A percentile compares a stretch with the other conserved stretches of the same genome.
phyloP scores from a whole-genome alignment of 345 rosid genomes.

The Jatropha curcas region DNA sequence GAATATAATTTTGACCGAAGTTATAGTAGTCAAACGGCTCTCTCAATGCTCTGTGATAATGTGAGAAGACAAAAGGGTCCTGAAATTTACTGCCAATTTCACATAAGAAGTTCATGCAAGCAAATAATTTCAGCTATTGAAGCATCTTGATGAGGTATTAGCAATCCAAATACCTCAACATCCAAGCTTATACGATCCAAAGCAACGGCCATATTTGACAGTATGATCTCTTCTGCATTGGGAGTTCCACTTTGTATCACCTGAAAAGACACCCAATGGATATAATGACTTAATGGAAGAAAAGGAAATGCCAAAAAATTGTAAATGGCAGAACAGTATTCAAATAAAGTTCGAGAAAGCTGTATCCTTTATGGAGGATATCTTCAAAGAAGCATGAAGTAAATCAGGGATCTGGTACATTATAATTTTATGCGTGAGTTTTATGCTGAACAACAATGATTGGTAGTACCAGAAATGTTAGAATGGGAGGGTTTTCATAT shows the following conservation, averaged over 20 bases:
- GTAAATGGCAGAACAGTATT: too few relatives aligned
- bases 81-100: conserved; percentile 38
- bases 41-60: conserved; percentile 81
- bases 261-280: conserved; percentile 38
- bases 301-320: not conserved
- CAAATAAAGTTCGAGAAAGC: too few relatives aligned
- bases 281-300: not conserved
- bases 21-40: conserved; percentile 93
- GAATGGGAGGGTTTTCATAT: not conserved
- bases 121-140: conserved; percentile 6
- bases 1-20: conserved; percentile 91
- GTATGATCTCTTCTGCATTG: conserved; percentile 53
- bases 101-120: conserved; percentile 23
- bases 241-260: conserved; percentile 69
- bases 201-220: conserved; percentile 80
- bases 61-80: conserved; percentile 76
- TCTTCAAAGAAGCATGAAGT: not conserved
- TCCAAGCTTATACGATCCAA: conserved; percentile 80
- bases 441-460: not conserved
- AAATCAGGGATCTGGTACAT: not conserved
- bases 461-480: not conserved
- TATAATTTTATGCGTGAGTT: not conserved
- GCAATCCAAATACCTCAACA: conserved; percentile 58
- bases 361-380: not conserved
- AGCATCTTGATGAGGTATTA: conserved; percentile 16